Evolutionary conservation across 495 filamentous ascomycete species (phyloP), one percentile per base, ranked within the genome.

Genomic region (Tetracladium setigerum): DNA sequence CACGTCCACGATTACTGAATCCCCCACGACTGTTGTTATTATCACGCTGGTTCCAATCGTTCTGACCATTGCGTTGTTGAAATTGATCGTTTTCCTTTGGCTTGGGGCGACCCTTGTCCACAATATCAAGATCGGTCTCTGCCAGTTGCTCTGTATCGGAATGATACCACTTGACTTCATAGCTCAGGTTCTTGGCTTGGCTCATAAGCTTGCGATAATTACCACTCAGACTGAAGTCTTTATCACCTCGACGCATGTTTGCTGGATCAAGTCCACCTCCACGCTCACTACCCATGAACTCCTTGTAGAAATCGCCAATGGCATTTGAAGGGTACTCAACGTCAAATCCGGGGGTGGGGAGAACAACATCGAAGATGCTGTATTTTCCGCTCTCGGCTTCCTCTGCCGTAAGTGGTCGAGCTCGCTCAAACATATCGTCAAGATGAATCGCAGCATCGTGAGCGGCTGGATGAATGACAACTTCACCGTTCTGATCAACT

Each of bases 311-410:
- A 9, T 80, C 76, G 12, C 79, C 82, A 55, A 96, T 77, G n/a
- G 76, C 76, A 56, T 96, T 95, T 2, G 68, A 60, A 1, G 92
- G 92, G 59, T 97, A 98, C 7, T 83, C 62, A 27, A 96, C 77
- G 54, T 95, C 90, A 64, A 77, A 97, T 27, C 92, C 92, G 5
- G 94, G 91, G 11, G 83, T 81, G n/a, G 92, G 89, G 2, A 98
- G 73, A n/a, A 98, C 91, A 45, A 98, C 59, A 57, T 98, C 92
- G 56, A 84, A 90, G 54, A 97, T 85, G 24, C 69, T 76, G 62
- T 84, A 95, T 46, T 82, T 78, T 9, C 86, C 86, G 55, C 79
- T 87, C 31, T 70, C 77, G n/a, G 80, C 83, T 60, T 98, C 94
- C 30, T 83, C 80, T 22, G 78, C 76, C 1, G 81, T 82, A 11